Percentiles rank a stretch among this genome's conserved stretches.
phyloP scores from a whole-genome alignment of 805 yeast genomes.

The Dipodascus albidus region DNA sequence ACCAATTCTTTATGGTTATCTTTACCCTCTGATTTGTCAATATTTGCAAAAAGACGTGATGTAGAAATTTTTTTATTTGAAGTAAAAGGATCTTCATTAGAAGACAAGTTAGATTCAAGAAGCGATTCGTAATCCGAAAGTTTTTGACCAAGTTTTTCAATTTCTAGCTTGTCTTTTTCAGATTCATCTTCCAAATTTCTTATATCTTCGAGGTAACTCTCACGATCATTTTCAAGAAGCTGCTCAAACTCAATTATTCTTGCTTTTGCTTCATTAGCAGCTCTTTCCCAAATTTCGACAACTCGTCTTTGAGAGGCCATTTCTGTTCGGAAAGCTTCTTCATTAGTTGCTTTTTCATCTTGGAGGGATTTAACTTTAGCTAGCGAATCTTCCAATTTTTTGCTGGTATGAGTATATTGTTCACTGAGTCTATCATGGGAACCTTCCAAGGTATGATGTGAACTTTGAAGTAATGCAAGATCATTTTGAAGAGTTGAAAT shows the following conservation, averaged over 20 bases:
- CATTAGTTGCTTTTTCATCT: conserved; percentile 31
- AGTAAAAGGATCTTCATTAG: conserved; percentile 5
- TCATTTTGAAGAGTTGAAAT: conserved; percentile 25
- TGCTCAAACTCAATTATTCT: conserved; percentile 45
- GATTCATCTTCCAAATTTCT: conserved; percentile 28
- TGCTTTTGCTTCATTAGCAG: conserved; percentile 38
- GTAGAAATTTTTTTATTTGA: conserved; percentile 5
- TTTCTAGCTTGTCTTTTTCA: conserved; percentile 28
- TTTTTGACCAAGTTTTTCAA: conserved; percentile 27
- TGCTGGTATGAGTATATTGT: conserved; percentile 28
- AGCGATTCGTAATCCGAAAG: conserved; percentile 35
- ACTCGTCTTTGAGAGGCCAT: conserved; percentile 51
- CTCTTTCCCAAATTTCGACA: conserved; percentile 42
- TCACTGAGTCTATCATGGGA: conserved; percentile 25
- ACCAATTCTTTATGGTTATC: conserved; percentile 3
- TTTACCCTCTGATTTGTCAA: conserved; percentile 16
- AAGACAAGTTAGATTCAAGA: conserved; percentile 15
- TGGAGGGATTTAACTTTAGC: conserved; percentile 36
- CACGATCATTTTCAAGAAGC: conserved; percentile 32
- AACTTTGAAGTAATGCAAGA: conserved; percentile 27
- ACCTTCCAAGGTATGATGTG: conserved; percentile 19
- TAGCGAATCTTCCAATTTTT: conserved; percentile 33
- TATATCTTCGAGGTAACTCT: conserved; percentile 28
- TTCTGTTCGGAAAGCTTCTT: conserved; percentile 44
- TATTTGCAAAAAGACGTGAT: conserved; percentile 10